A percentile compares a stretch with the other conserved stretches of the same genome.
Conservation (phyloP, 169 alveolate species). For the Eimeria maxima region DNA sequence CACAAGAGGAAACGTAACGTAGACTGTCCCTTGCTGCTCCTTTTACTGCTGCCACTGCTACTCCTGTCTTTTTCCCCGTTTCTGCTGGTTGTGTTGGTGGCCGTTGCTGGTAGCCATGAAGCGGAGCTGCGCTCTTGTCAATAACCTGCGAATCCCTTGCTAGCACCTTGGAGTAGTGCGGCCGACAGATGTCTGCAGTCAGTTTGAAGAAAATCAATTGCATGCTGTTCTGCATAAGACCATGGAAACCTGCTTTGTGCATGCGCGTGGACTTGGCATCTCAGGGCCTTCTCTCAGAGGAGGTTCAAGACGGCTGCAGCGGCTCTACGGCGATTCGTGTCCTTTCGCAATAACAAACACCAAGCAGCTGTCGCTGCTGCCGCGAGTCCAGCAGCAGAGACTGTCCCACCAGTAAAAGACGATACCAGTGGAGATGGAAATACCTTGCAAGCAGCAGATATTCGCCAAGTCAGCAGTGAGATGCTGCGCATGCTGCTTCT, state of each 20-base stretch:
- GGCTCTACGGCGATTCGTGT: constrained; percentile 69
- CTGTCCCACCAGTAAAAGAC: not conserved
- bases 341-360: constrained; percentile 41
- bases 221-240: not conserved
- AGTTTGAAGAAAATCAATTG: not conserved
- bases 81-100: not conserved
- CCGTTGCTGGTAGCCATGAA: not conserved
- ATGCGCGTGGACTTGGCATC: not conserved
- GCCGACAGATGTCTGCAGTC: not conserved
- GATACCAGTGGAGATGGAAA: not conserved
- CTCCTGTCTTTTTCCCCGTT: not conserved
- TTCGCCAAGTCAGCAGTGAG: constrained; percentile 72
- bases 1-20: not conserved
- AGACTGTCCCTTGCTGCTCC: not conserved
- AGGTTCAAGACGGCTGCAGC: constrained; percentile 47
- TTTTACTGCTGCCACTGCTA: not conserved
- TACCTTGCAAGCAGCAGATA: constrained; percentile 45
- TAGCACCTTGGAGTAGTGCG: no score
- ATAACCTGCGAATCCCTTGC: not conserved
- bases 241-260: constrained; percentile 8
- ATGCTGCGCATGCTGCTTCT: constrained; percentile 55
- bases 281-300: constrained; percentile 78
- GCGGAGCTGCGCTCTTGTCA: not conserved
- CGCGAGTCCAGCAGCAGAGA: not conserved
- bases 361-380: constrained; percentile 30